phyloP scores from a whole-genome alignment of 2,329 filamentous ascomycete species.

The Stagonosporopsis tanaceti region DNA sequence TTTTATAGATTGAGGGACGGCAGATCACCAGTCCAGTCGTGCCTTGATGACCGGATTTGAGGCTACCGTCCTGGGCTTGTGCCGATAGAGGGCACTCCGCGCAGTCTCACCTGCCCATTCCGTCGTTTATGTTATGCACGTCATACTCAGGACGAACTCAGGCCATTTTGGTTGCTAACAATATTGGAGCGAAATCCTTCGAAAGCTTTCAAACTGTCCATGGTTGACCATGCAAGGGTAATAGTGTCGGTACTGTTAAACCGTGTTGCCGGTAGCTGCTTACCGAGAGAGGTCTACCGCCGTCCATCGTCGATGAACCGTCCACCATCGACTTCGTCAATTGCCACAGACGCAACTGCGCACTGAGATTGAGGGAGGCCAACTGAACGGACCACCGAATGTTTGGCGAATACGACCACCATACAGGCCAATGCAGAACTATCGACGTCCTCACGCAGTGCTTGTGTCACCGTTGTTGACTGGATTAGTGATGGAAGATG shows the following conservation, averaged over 20 bases:
- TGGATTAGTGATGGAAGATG: too few relatives aligned
- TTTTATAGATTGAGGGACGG: too few relatives aligned
- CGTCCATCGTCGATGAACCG: constrained; percentile 4
- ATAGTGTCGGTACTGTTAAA: not conserved
- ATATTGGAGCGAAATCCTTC: not conserved
- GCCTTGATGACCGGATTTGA: too few relatives aligned
- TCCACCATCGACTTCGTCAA: not conserved
- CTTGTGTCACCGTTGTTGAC: not conserved
- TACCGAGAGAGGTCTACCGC: not conserved
- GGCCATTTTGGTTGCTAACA: not conserved
- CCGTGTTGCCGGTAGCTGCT: not conserved
- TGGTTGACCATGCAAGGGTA: not conserved
- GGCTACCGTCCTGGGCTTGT: too few relatives aligned
- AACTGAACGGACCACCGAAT: not conserved
- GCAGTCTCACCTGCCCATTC: not conserved
- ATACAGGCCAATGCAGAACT: not conserved
- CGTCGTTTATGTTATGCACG: not conserved
- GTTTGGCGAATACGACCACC: not conserved
- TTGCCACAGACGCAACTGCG: not conserved
- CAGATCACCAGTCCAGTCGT: too few relatives aligned
- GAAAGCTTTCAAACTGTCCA: not conserved
- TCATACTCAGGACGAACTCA: too few relatives aligned
- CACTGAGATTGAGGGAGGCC: not conserved
- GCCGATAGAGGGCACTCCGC: too few relatives aligned
- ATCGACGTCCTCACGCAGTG: too few relatives aligned